These are phyloP conservation scores for Cytospora mali DNA, from an alignment of 2,329 filamentous ascomycete genomes.

Conservation along the genomic window DNA sequence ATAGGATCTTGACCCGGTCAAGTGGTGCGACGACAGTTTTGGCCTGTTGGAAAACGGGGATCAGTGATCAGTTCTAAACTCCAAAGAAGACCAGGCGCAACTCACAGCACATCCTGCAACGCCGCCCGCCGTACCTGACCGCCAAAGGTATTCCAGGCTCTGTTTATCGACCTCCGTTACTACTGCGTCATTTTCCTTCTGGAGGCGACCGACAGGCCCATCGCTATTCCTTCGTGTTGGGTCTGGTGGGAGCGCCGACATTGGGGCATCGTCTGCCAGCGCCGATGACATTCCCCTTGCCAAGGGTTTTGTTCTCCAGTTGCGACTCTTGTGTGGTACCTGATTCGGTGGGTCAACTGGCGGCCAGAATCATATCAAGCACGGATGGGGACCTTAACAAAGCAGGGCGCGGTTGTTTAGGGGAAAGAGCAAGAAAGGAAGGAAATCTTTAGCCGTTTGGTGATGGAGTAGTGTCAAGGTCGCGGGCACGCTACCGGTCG, in stretches of 20 bases:
- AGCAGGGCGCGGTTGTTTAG: background rate
- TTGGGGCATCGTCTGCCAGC: conserved; percentile 59
- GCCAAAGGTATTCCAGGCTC: conserved; percentile 80
- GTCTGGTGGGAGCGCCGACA: conserved; percentile 53
- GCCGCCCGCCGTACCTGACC: conserved; percentile 84
- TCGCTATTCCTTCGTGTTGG: conserved; percentile 43
- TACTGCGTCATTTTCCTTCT: conserved; percentile 43
- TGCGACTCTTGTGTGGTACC: conserved; percentile 5
- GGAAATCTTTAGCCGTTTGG: conserved; percentile 14
- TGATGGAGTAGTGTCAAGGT: conserved; percentile 8
- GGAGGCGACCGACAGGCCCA: conserved; percentile 27
- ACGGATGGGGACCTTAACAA: background rate
- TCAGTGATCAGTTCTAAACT: conserved; percentile 26
- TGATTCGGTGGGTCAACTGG: conserved; percentile 3
- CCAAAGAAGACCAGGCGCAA: conserved; percentile 29
- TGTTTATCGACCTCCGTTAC: conserved; percentile 64
- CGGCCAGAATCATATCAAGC: conserved; percentile 5
- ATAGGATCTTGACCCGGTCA: conserved; percentile 97
- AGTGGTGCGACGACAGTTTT: conserved; percentile 96
- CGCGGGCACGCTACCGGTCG: background rate
- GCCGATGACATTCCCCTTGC: conserved; percentile 58
- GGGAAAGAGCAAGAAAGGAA: background rate
- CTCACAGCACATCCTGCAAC: conserved; percentile 88
- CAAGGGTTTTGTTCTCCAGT: conserved; percentile 9
- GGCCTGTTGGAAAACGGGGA: conserved; percentile 56